phyloP scores from a whole-genome alignment of 768 basidiomycete species.

The Kwoniella botswanensis region DNA sequence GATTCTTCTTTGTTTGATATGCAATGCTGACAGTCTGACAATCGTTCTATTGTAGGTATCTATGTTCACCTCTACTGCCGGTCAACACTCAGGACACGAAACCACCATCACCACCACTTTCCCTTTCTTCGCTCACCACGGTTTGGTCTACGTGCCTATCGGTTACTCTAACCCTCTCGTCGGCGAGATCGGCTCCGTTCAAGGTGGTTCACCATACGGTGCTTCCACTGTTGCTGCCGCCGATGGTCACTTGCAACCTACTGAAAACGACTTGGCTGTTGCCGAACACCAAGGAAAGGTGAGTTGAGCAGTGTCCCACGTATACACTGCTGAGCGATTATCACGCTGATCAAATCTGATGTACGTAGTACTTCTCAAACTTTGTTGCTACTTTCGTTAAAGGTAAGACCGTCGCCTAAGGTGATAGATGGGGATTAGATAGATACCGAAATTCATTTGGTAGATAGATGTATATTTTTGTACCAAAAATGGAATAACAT shows the following conservation, averaged over 20 bases:
- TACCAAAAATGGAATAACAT: background rate
- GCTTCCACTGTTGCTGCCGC: slow-evolving; percentile 62
- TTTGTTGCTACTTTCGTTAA: slow-evolving; percentile 42
- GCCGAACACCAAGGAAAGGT: slow-evolving; percentile 47
- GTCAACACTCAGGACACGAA: slow-evolving; percentile 78
- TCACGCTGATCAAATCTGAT: too few species aligned
- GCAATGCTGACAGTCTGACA: background rate
- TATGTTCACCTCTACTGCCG: slow-evolving; percentile 73
- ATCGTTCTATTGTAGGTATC: slow-evolving; percentile 36
- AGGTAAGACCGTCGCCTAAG: slow-evolving; percentile 33
- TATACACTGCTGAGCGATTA: too few species aligned
- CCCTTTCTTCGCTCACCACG: slow-evolving; percentile 68
- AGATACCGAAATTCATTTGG: background rate
- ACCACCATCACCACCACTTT: slow-evolving; percentile 61
- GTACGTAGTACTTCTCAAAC: slow-evolving; percentile 40
- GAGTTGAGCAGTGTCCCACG: slow-evolving; percentile 27
- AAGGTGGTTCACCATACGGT: slow-evolving; percentile 74
- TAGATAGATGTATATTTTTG: slow-evolving; percentile 5
- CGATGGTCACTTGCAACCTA: slow-evolving; percentile 50
- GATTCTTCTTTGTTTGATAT: background rate
- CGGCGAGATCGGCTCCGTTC: slow-evolving; percentile 52
- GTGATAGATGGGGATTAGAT: background rate
- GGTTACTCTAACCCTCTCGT: slow-evolving; percentile 64
- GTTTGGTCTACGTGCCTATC: slow-evolving; percentile 62
- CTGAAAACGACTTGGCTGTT: slow-evolving; percentile 35